Percentiles rank a stretch among this genome's conserved stretches.
These are phyloP conservation scores for Vanilla planifolia DNA, from an alignment of 106 monocot species.

Conservation along the genomic window DNA sequence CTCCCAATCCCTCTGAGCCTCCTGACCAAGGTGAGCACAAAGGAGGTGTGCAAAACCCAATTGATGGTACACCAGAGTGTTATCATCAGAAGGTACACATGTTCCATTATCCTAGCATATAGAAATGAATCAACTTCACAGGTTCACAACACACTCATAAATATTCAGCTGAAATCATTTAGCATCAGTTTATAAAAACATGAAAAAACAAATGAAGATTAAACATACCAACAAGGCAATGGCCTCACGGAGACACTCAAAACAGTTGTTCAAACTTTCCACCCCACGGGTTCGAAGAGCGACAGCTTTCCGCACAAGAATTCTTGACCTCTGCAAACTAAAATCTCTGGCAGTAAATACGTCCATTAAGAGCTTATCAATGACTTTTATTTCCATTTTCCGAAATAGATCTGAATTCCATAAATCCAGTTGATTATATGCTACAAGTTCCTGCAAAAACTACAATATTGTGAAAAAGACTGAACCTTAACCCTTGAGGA, in stretches of 20 bases:
- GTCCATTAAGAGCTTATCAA: conserved; percentile 51
- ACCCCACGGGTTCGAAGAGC: conserved; percentile 46
- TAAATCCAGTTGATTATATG: conserved; percentile 42
- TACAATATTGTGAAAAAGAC: background rate
- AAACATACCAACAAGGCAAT: conserved; percentile 61
- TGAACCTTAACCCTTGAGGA: background rate
- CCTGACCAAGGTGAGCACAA: conserved; percentile 68
- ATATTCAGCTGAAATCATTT: background rate
- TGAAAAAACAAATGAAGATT: background rate
- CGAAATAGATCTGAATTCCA: conserved; percentile 32
- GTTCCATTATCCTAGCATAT: conserved; percentile 25
- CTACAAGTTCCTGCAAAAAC: conserved; percentile 53
- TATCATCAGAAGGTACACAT: conserved; percentile 17
- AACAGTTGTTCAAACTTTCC: conserved; percentile 39
- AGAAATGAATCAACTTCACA: no score
- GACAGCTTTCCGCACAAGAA: conserved; percentile 56
- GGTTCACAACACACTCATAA: no score
- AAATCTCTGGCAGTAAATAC: conserved; percentile 42
- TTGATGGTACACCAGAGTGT: conserved; percentile 27
- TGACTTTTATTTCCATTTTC: conserved; percentile 46
- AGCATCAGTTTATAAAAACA: conserved; percentile 6
- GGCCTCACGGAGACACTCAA: conserved; percentile 63
- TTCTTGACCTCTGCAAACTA: conserved; percentile 43
- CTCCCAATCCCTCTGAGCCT: conserved; percentile 39
- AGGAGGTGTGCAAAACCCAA: conserved; percentile 58